phyloP scores from a whole-genome alignment of 148 eudicot genomes.

The Vaccinium vitisidaea region DNA sequence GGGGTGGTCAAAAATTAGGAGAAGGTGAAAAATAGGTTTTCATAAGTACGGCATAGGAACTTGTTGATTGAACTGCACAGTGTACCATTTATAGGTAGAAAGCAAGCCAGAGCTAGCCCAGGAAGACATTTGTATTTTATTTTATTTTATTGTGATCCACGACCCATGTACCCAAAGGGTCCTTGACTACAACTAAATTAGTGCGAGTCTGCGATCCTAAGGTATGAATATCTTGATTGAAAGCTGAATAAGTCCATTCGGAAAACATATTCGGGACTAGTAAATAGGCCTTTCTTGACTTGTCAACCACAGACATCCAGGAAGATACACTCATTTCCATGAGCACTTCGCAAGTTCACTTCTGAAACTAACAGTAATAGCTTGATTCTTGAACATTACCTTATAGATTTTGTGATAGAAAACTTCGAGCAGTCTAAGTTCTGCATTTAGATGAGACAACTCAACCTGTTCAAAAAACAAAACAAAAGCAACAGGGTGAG shows the following conservation, averaged over 20 bases:
- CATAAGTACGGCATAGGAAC: not conserved
- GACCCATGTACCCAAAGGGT: not conserved
- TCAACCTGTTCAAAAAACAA: constrained; percentile 22
- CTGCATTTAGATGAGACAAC: constrained; percentile 26
- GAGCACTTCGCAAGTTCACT: not conserved
- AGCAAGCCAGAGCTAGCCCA: not conserved
- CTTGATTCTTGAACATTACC: constrained; percentile 17
- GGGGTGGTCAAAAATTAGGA: not conserved
- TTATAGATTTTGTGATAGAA: constrained; percentile 36
- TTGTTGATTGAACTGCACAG: not conserved
- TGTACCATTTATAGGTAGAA: not conserved
- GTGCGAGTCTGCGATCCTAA: not conserved
- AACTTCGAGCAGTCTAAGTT: constrained; percentile 34
- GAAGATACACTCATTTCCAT: not conserved
- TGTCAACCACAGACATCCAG: not conserved
- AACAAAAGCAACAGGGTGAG: not conserved
- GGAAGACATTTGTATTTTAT: not conserved
- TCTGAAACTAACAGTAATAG: not conserved
- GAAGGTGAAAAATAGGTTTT: not conserved
- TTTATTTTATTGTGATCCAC: not conserved
- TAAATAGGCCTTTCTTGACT: not conserved
- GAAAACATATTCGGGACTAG: not conserved
- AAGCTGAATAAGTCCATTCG: not conserved
- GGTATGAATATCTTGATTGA: not conserved
- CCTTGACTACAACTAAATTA: not conserved